These are phyloP conservation scores for Onygenales sp. DNA, from an alignment of 2,329 filamentous ascomycete genomes.

Conservation along the genomic window DNA sequence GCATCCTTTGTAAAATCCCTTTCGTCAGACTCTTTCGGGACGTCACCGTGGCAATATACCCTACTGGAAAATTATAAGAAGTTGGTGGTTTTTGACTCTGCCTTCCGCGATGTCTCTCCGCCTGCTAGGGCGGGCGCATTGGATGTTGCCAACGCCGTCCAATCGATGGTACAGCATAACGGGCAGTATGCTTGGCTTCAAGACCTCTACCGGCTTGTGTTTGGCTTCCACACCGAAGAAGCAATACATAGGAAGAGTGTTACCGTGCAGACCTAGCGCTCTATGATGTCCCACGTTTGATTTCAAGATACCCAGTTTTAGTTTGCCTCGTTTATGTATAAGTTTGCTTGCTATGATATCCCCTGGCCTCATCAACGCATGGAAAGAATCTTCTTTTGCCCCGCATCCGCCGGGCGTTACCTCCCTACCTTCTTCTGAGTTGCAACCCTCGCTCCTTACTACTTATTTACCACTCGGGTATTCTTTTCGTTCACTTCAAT, in stretches of 20 bases:
- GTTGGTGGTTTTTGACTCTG: conserved; percentile 63
- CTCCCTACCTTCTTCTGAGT: too few species aligned
- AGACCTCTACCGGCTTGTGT: conserved; percentile 75
- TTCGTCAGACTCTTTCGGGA: conserved; percentile 69
- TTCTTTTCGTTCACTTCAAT: too few species aligned
- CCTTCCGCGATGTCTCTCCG: conserved; percentile 42
- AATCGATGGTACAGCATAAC: conserved; percentile 58
- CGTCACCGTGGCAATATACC: conserved; percentile 57
- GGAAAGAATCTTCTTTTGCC: too few species aligned
- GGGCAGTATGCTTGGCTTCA: conserved; percentile 69
- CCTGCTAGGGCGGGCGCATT: conserved; percentile 40
- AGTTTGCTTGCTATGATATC: neutral
- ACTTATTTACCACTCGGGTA: too few species aligned
- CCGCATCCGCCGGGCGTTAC: too few species aligned
- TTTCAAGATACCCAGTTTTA: too few species aligned
- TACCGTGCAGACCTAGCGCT: conserved; percentile 23
- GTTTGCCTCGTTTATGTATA: neutral
- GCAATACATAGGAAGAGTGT: conserved; percentile 57
- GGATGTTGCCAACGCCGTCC: conserved; percentile 74
- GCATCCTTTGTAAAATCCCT: conserved; percentile 68
- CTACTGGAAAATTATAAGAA: conserved; percentile 73
- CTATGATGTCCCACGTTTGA: too few species aligned
- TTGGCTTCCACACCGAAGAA: conserved; percentile 75
- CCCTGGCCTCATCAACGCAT: neutral
- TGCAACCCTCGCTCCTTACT: too few species aligned